Conservation (phyloP, 2,329 filamentous ascomycete species). For the Fonsecaea pugnacius region DNA sequence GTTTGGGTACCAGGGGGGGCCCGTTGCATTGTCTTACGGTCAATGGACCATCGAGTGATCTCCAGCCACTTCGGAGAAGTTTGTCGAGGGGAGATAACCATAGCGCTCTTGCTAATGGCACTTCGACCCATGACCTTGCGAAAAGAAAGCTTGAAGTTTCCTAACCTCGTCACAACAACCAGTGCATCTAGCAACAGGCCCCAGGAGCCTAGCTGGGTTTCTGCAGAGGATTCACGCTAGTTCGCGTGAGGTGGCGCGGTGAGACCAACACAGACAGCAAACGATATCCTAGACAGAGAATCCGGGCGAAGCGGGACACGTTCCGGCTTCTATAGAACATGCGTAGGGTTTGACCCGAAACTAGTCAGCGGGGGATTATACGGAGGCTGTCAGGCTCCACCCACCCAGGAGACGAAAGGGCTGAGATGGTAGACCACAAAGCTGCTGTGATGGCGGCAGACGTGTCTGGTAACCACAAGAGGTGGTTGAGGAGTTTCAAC, state of each 20-base stretch:
- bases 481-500: background rate
- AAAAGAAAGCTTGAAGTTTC: background rate
- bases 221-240: background rate
- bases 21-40: background rate
- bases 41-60: background rate
- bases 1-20: background rate
- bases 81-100: background rate
- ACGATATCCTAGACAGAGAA: background rate
- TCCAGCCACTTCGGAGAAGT: background rate
- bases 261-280: background rate
- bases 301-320: background rate
- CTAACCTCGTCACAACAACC: background rate
- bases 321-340: background rate
- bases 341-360: no score
- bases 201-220: background rate
- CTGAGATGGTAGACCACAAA: background rate
- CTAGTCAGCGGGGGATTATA: background rate
- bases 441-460: background rate
- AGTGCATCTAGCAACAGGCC: background rate
- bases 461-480: background rate
- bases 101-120: background rate
- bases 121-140: background rate
- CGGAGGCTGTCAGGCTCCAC: background rate
- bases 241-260: background rate
- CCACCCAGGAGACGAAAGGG: background rate